Evolutionary conservation across 306 rosid genomes (phyloP).

Genomic region (Hippophae gyantsensis): DNA sequence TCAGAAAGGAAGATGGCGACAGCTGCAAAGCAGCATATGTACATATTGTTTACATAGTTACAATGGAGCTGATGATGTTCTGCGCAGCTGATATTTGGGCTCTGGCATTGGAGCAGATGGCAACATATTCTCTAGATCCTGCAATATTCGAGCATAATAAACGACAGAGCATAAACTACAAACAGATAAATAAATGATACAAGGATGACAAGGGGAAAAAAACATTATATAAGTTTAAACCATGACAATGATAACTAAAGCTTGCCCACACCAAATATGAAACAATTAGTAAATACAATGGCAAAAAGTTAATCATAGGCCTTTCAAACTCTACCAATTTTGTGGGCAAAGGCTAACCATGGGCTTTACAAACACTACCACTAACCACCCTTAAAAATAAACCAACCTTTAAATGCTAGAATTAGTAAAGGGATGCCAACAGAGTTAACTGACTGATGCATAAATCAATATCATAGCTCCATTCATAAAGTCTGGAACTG

Average conservation of each 20-base stretch:
- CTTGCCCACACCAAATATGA: no score
- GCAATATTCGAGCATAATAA: conserved; percentile 18
- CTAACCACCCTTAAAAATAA: no score
- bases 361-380: no score
- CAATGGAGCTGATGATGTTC: conserved; percentile 68
- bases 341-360: no score
- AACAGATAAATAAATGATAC: background rate
- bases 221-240: background rate
- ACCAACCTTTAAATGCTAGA: no score
- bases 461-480: no score
- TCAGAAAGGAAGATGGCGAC: background rate
- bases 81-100: conserved; percentile 89
- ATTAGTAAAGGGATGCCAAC: no score
- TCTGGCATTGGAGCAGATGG: conserved; percentile 57
- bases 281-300: background rate
- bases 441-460: no score
- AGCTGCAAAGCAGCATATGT: background rate
- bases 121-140: conserved; percentile 78
- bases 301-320: no score
- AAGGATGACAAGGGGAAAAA: background rate
- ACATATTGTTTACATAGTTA: conserved; percentile 20
- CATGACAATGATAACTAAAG: no score
- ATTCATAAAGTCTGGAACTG: no score
- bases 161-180: background rate
- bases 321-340: no score